Base-by-base conservation (phyloP, 2,329 filamentous ascomycete species). In the Gyromitra esculenta region DNA sequence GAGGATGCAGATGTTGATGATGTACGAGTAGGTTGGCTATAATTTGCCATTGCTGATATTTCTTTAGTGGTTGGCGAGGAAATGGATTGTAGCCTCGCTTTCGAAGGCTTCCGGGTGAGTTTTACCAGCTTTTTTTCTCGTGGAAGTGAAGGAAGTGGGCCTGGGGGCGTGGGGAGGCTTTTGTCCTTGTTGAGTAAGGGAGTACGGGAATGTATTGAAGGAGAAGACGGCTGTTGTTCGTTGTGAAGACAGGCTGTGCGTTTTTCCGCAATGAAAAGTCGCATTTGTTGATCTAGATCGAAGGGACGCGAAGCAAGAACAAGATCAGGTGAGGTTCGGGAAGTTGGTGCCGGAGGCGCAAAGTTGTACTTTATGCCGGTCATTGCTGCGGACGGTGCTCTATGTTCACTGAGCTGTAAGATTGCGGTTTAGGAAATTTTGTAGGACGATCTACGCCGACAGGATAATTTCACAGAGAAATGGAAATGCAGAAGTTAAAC, bases 241-340 rank as follows among this genome's bases (percentile, higher is more conserved):
- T 15, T 43, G 4, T 41, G 59, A 9, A 39, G 70, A 35, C 64
- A 35, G 9, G 25, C 39, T 5, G 66, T 41, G 35, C 75, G 75
- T 25, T 75, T 75, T 48, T 77, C 75, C 9, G 73, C 71, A 43
- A 77, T 70, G 48, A 75, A 75, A 8, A 59, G 21, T 8, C 75
- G 75, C 64, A 77, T 77, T 57, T 77, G 75, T 7, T 66, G 71
- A 35, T 77, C 75, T 2, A 75, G 41, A 25, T 70, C 71, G 21
- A 60, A 75, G 1, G 64, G 43, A 35, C 48, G 63, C n/a, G 62
- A 68, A 11, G 50, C 15, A 39, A 43, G 25, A 9, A 31, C 6
- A 35, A 37, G 45, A 4, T 37, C 25, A 0, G 72, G 35, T 2
- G 50, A 50, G 31, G 31, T 21, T n/a, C 66, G 13, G 41, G 31